Evolutionary conservation across 192 early-diverging fungal species (phyloP), one percentile per base, ranked within the genome.

Genomic region (Rhizophagus prolifer): DNA sequence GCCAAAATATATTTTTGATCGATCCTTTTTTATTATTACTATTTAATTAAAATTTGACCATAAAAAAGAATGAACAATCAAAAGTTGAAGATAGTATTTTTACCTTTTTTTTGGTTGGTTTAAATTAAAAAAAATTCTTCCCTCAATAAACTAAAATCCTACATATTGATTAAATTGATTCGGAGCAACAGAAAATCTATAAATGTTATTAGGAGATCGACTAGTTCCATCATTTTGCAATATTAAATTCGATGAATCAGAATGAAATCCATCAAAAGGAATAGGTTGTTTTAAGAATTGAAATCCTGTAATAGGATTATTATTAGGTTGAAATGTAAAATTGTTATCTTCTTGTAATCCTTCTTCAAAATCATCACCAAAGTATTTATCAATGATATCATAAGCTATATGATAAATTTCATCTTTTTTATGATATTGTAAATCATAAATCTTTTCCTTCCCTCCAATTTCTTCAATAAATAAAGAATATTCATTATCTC

Each of bases 401-500:
- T 84, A 88, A 16, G 86, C 82, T 62, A 85, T 81, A 36, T 84
- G 81, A 66, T 84, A 85, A 38, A 87, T 83, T n/a, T 84, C 81
- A 21, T 36, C 61, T 67, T 87, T 87, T 14, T 84, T 80, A 58
- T 88, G 84, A 34, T 44, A 62, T 70, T 88, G 86, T 10, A 88
- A 71, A n/a, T 85, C 70, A 59, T 83, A 77, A 38, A 88, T 84
- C 28, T 73, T 70, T 50, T 88, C 86, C 73, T 84, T 81, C 1
- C 86, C 86, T 10, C 84, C 86, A 75, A 78, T 83, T 76, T 85
- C 86, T 61, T 87, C 86, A 60, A 87, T 81, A 63, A 67, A 79
- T 21, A 85, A 46, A 4, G 83, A 82, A 74, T 81, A 87, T 21
- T 47, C 75, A 67, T 87, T 87, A 21, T 64, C 38, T 38, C 71